These are phyloP conservation scores for Aspergillus ochraceus DNA, from an alignment of 2,329 filamentous ascomycete species.

Conservation along the genomic window DNA sequence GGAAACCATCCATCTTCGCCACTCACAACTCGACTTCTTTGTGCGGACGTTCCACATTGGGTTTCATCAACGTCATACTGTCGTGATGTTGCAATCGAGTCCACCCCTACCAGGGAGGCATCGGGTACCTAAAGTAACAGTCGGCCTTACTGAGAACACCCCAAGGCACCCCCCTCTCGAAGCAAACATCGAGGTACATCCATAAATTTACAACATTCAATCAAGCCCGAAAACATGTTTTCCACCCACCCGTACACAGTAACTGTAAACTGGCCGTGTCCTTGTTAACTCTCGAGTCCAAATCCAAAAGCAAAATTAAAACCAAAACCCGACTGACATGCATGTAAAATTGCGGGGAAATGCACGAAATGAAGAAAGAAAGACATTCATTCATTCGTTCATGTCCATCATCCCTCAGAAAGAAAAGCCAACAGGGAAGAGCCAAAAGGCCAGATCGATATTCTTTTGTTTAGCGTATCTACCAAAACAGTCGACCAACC, in stretches of 20 bases:
- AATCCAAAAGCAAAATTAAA: too few relatives aligned
- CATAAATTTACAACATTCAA: neutral
- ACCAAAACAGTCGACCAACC: neutral
- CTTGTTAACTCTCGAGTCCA: neutral
- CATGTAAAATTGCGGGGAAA: too few relatives aligned
- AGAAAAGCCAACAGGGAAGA: neutral
- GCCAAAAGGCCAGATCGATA: neutral
- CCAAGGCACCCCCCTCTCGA: neutral
- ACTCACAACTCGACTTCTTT: neutral
- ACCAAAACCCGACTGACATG: too few relatives aligned
- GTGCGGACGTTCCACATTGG: constrained; percentile 9
- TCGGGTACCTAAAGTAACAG: neutral
- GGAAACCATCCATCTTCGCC: neutral
- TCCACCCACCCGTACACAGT: neutral
- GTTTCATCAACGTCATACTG: constrained; percentile 20
- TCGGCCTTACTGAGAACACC: too few relatives aligned
- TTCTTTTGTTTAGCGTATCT: too few relatives aligned
- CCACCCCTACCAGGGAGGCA: neutral
- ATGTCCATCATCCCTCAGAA: neutral
- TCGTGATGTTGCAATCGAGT: constrained; percentile 14
- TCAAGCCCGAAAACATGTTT: neutral
- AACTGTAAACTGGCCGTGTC: too few relatives aligned
- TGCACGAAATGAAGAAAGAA: neutral
- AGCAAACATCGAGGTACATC: neutral
- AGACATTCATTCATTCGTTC: too few relatives aligned